Evolutionary conservation across 2,329 filamentous ascomycete genomes (phyloP).

Genomic region (Reticulascus tulasneorum): DNA sequence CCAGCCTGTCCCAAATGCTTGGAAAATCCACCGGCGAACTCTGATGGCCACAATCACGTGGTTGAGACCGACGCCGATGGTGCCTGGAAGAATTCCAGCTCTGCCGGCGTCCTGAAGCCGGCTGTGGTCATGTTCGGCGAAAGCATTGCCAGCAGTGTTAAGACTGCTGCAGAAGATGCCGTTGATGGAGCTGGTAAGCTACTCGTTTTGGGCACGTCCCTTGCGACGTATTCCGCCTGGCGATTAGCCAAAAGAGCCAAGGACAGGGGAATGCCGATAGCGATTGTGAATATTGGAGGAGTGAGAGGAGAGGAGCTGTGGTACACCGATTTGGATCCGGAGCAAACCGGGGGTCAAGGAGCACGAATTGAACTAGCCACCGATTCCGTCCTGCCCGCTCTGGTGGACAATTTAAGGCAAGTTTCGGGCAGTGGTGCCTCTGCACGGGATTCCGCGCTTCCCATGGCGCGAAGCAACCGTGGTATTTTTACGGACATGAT

Average conservation of each 20-base stretch:
- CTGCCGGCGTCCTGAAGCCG: conserved; percentile 82
- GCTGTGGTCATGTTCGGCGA: conserved; percentile 97
- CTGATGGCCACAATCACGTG: conserved; percentile 49
- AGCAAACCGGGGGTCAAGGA: conserved; percentile 46
- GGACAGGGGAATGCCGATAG: conserved; percentile 79
- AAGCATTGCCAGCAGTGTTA: conserved; percentile 67
- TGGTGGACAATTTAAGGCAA: conserved; percentile 48
- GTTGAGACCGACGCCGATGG: conserved; percentile 77
- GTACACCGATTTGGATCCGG: conserved; percentile 52
- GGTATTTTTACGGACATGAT: conserved; percentile 56
- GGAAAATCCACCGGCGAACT: conserved; percentile 51
- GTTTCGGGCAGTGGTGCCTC: conserved; percentile 8
- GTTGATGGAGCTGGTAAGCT: conserved; percentile 73
- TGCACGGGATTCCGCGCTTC: background rate
- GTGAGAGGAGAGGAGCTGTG: conserved; percentile 75
- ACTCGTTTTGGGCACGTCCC: conserved; percentile 79
- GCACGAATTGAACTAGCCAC: conserved; percentile 56
- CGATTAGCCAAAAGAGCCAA: conserved; percentile 78
- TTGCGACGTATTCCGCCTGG: conserved; percentile 96
- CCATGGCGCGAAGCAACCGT: conserved; percentile 15
- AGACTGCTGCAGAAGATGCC: conserved; percentile 71
- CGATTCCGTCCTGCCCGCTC: conserved; percentile 51
- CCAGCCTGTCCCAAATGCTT: conserved; percentile 84
- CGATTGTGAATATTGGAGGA: conserved; percentile 82
- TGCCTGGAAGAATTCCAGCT: conserved; percentile 64